These are phyloP conservation scores for Bacterosira constricta DNA, from an alignment of 108 stramenopile genomes.

Conservation along the genomic window DNA sequence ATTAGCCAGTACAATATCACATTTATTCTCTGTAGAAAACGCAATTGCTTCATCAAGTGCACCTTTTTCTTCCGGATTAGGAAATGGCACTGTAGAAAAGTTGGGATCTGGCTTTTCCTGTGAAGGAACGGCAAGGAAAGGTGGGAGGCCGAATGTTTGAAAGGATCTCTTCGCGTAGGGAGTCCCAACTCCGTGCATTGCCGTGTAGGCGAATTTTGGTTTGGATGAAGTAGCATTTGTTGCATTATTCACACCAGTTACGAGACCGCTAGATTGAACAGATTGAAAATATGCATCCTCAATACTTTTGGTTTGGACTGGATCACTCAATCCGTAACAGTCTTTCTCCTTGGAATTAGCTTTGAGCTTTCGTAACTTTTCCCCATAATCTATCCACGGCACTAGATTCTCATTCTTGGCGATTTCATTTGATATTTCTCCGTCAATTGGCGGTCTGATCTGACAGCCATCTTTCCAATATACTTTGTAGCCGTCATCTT, in stretches of 20 bases:
- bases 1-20: conserved; percentile 92
- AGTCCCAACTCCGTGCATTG: conserved; percentile 94
- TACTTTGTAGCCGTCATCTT: conserved; percentile 97
- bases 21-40: conserved; percentile 65
- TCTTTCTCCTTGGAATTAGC: conserved; percentile 43
- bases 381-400: conserved; percentile 88
- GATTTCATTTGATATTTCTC: conserved; percentile 86
- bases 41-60: conserved; percentile 89
- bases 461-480: conserved; percentile 96
- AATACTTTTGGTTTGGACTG: conserved; percentile 46
- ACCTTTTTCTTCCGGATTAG: conserved; percentile 97
- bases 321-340: conserved; percentile 56
- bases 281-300: conserved; percentile 67
- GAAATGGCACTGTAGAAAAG: conserved; percentile 96
- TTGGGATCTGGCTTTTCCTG: conserved; percentile 90
- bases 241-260: conserved; percentile 34
- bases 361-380: conserved; percentile 10
- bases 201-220: conserved; percentile 88
- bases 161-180: conserved; percentile 72
- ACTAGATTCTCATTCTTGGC: conserved; percentile 62
- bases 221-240: not conserved
- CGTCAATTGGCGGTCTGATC: conserved; percentile 92
- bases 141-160: conserved; percentile 75
- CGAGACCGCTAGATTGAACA: conserved; percentile 65
- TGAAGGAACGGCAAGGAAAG: conserved; percentile 70